Conservation (phyloP, 2,329 filamentous ascomycete species). For the Metarhizium sp. region DNA sequence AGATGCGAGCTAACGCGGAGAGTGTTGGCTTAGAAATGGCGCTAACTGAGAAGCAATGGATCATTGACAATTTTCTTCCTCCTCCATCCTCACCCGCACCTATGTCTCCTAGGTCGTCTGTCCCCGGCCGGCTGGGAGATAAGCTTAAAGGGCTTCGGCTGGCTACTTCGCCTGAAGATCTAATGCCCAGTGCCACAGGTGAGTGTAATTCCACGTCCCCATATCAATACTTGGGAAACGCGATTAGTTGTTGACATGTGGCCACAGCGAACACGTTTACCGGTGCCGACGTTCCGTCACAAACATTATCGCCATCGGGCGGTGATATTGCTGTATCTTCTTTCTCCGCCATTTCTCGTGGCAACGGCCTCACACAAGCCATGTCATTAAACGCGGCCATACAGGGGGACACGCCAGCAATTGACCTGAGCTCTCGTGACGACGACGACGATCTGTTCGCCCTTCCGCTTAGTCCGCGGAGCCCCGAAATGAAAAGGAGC, state of each 20-base stretch:
- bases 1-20: conserved; percentile 66
- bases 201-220: conserved; percentile 14
- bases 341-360: conserved; percentile 21
- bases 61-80: conserved; percentile 61
- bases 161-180: conserved; percentile 60
- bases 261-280: conserved; percentile 26
- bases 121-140: conserved; percentile 62
- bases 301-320: conserved; percentile 21
- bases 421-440: conserved; percentile 13
- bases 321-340: conserved; percentile 26
- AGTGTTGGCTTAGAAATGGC: conserved; percentile 80
- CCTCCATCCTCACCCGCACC: conserved; percentile 14
- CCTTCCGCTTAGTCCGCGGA: conserved; percentile 75
- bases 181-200: conserved; percentile 46
- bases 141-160: conserved; percentile 73
- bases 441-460: conserved; percentile 76
- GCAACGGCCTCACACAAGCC: conserved; percentile 11
- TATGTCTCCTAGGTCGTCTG: conserved; percentile 51
- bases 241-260: background rate
- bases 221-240: background rate
- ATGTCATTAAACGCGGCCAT: conserved; percentile 26
- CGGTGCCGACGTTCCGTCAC: conserved; percentile 21
- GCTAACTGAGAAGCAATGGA: conserved; percentile 75
- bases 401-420: conserved; percentile 12
- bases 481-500: conserved; percentile 76